Evolutionary conservation across 164 flowering plant species (phyloP).

Genomic region (Annona squamosa): DNA sequence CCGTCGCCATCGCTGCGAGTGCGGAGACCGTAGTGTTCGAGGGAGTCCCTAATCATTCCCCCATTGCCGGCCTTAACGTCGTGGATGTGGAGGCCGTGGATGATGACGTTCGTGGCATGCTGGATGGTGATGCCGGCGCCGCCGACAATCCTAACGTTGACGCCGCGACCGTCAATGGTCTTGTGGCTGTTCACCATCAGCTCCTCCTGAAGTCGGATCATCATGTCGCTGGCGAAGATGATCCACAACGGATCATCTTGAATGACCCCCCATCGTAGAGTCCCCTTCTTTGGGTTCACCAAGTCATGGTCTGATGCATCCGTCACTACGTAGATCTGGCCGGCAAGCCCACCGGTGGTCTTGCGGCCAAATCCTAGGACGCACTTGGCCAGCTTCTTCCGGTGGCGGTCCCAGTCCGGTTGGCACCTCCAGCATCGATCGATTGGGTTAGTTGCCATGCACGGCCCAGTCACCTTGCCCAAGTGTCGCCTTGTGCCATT

Average conservation of each 20-base stretch:
- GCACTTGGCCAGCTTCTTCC: conserved; percentile 45
- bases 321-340: conserved; percentile 45
- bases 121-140: conserved; percentile 74
- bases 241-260: conserved; percentile 63
- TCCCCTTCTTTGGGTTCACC: conserved; percentile 60
- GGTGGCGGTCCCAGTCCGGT: conserved; percentile 38
- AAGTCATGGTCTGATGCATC: conserved; percentile 47
- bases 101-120: conserved; percentile 53
- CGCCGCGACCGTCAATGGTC: conserved; percentile 33
- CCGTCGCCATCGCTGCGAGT: conserved; percentile 71
- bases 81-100: conserved; percentile 59
- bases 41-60: conserved; percentile 57
- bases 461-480: conserved; percentile 20
- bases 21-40: conserved; percentile 42
- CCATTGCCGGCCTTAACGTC: conserved; percentile 40
- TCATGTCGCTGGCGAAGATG: conserved; percentile 45
- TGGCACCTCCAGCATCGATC: conserved; percentile 76
- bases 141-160: conserved; percentile 42
- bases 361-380: conserved; percentile 51
- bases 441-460: conserved; percentile 67
- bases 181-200: conserved; percentile 29
- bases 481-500: conserved; percentile 46
- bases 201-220: conserved; percentile 43
- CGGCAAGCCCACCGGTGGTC: conserved; percentile 52
- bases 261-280: conserved; percentile 55